Percentiles rank a stretch among this genome's conserved stretches.
These are phyloP conservation scores for Graphilbum fragrans DNA, from an alignment of 2,329 filamentous ascomycete genomes.

Conservation along the genomic window DNA sequence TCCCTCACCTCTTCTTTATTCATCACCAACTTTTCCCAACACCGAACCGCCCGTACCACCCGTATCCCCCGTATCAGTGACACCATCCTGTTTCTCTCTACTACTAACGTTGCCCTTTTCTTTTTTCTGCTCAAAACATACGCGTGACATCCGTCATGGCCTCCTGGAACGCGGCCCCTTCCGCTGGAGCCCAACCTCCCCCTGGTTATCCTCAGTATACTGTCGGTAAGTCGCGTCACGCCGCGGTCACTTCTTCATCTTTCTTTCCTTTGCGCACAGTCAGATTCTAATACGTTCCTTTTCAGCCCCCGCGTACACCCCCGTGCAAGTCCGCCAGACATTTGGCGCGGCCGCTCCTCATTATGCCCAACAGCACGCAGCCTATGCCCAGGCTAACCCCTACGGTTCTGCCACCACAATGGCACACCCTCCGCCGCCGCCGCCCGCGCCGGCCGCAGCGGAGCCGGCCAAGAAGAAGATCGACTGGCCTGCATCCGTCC, in stretches of 20 bases:
- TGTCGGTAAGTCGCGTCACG: constrained; percentile 4
- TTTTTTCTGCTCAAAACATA: constrained; percentile 10
- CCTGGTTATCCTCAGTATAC: constrained; percentile 7
- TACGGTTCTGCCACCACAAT: neutral
- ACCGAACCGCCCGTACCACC: too few species aligned
- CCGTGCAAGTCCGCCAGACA: constrained; percentile 28
- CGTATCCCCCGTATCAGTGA: too few species aligned
- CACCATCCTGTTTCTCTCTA: too few species aligned
- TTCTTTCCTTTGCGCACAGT: neutral
- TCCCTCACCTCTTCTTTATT: too few species aligned
- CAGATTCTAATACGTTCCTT: neutral
- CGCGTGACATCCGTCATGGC: constrained; percentile 6
- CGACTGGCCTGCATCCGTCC: constrained; percentile 73
- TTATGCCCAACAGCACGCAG: neutral
- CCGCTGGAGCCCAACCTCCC: constrained; percentile 16
- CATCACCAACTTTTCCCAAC: too few species aligned
- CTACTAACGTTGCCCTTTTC: neutral
- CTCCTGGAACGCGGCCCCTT: constrained; percentile 7
- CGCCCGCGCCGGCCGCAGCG: constrained; percentile 6
- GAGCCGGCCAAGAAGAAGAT: constrained; percentile 40
- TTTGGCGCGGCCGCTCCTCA: constrained; percentile 16
- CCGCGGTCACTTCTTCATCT: neutral
- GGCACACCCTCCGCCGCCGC: constrained; percentile 13
- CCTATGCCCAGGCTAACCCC: neutral
- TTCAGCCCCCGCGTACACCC: constrained; percentile 28